phyloP scores from a whole-genome alignment of 306 rosid species.

The Quercus rubra region DNA sequence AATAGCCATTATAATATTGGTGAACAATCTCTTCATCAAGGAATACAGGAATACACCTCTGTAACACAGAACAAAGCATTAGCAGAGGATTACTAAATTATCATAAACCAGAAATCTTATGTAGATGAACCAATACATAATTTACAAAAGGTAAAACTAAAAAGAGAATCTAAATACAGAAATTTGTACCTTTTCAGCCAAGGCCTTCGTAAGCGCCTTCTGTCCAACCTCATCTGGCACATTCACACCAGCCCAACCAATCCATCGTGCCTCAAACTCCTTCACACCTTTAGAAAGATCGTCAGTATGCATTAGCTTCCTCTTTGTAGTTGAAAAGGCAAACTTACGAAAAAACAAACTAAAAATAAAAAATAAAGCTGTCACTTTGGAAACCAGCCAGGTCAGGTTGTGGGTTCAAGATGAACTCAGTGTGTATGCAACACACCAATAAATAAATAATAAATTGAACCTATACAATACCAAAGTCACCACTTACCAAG shows the following conservation, averaged over 20 bases:
- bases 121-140: neutral
- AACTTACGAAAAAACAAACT: neutral
- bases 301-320: constrained; percentile 15
- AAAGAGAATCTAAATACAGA: neutral
- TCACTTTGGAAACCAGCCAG: neutral
- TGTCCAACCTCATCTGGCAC: constrained; percentile 86
- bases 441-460: neutral
- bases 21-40: constrained; percentile 92
- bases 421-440: no score
- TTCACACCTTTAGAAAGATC: constrained; percentile 64
- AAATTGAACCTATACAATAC: neutral
- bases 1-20: constrained; percentile 90
- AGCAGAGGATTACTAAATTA: constrained; percentile 8
- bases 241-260: constrained; percentile 96
- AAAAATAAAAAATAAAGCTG: neutral
- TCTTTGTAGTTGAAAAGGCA: constrained; percentile 8
- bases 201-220: constrained; percentile 77
- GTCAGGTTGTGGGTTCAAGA: no score
- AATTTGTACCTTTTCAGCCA: constrained; percentile 69
- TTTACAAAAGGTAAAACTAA: neutral
- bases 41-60: constrained; percentile 91
- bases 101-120: neutral
- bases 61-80: constrained; percentile 21
- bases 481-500: constrained; percentile 49
- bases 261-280: constrained; percentile 87